Base-by-base conservation (phyloP, 257 asterid genomes). In the Lantana camara region DNA sequence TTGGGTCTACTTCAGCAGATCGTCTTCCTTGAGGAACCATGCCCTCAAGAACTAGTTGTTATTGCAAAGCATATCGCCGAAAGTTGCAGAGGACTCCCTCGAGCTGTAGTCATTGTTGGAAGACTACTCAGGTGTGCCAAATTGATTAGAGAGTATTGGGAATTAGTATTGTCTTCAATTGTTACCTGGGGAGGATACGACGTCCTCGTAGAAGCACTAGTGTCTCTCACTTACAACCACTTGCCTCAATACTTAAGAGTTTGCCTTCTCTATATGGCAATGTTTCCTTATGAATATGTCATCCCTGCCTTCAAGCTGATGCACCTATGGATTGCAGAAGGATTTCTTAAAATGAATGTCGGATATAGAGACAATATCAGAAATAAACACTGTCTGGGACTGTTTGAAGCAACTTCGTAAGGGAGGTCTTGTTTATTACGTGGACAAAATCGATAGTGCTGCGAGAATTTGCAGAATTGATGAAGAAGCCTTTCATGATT, bases 321-420 rank as follows among this genome's bases (percentile, higher is more conserved):
- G 16, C 47, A 35, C 10, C 8, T 68, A 34, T 68, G 66, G 66
- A 29, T 37, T 68, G 59, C 41, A 9, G 73, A 68, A 17, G 73
- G 69, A 24, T 60, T 73, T 24, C n/a, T n/a, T n/a, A n/a, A n/a
- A n/a, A n/a, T n/a, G n/a, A n/a, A n/a, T n/a, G n/a, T n/a, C n/a
- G n/a, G 4, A 2, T 30, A 7, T 60, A 6, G 77, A 73, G 38
- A 21, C 15, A 66, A 30, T 69, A n/a, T n/a, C n/a, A n/a, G n/a
- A n/a, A n/a, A n/a, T n/a, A n/a, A n/a, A n/a, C n/a, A n/a, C n/a
- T n/a, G n/a, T n/a, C n/a, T n/a, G n/a, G n/a, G n/a, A n/a, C n/a
- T n/a, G n/a, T n/a, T n/a, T n/a, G n/a, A n/a, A n/a, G n/a, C 44
- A 65, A 8, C 77, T 72, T 20, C 52, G 49, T 11, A 4, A 19